A percentile compares a stretch with the other conserved stretches of the same genome.
Conservation (phyloP, 768 basidiomycete genomes). For the Sporobolomyces pararoseus region DNA sequence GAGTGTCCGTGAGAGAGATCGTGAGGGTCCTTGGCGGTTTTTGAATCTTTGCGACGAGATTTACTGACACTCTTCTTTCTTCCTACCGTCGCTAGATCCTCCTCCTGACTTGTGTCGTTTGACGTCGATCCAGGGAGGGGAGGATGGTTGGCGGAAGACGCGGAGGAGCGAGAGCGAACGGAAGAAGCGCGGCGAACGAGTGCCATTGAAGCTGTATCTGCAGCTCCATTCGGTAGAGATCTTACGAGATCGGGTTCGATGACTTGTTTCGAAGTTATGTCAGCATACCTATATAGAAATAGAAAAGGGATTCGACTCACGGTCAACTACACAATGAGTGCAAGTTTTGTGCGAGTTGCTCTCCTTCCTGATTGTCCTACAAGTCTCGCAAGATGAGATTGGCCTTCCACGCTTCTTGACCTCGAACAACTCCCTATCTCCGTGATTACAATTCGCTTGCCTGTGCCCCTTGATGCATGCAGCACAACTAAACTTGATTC, state of each 20-base stretch:
- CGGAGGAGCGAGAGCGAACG: slow-evolving; percentile 7
- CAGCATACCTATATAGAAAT: no score
- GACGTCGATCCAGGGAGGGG: neutral
- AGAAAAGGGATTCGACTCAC: neutral
- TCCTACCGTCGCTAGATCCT: slow-evolving; percentile 27
- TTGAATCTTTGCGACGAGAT: slow-evolving; percentile 12
- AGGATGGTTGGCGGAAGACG: neutral
- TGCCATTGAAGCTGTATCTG: neutral
- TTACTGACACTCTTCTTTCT: slow-evolving; percentile 33
- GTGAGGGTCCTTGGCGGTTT: slow-evolving; percentile 23
- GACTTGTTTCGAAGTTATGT: neutral
- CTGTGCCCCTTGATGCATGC: slow-evolving; percentile 93
- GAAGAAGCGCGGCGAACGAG: slow-evolving; percentile 29
- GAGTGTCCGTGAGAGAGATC: slow-evolving; percentile 34
- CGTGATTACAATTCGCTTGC: slow-evolving; percentile 80
- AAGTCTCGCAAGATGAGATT: slow-evolving; percentile 80
- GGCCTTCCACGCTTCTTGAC: slow-evolving; percentile 91
- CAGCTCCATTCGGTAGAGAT: slow-evolving; percentile 18
- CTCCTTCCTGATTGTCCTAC: slow-evolving; percentile 74
- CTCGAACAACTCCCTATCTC: slow-evolving; percentile 83
- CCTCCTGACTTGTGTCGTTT: neutral
- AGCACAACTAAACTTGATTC: slow-evolving; percentile 57
- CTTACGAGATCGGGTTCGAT: slow-evolving; percentile 4
- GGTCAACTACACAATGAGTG: slow-evolving; percentile 1
- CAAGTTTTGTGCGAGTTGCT: slow-evolving; percentile 48